Evolutionary conservation across 768 basidiomycete species (phyloP), one percentile per base, ranked within the genome.

Genomic region (Asterophora parasitica): DNA sequence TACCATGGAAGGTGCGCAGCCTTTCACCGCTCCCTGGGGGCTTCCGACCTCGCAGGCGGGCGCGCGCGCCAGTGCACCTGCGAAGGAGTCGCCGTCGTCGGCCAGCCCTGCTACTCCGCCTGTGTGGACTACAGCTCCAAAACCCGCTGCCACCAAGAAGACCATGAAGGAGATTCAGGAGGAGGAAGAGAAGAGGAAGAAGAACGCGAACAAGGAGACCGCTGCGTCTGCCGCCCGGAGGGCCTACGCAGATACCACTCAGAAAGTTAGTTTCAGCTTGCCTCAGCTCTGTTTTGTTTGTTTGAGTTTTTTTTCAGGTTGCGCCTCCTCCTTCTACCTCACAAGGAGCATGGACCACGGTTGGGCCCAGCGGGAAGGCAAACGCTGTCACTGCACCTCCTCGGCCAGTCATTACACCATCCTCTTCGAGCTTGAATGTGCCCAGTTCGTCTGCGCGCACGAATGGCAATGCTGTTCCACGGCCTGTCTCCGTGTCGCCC

Each of bases 141-240:
- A 82, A 60, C 65, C 75, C 6, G 69, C 70, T 8, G 62, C 72
- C 2, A 62, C 76, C 6, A 94, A 92, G 74, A 96, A 92, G 75
- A 89, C 90, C 1, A 85, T 99, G 85, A 97, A 95, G 72, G 93
- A 99, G 71, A 99, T 99, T 33, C 91, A 95, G 61, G 95, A 98
- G 66, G 96, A 99, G 58, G 96, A 99, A 61, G 92, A 95, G 66
- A 79, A 72, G 53, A 78, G 86, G 52, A 93, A 92, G 74, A 88
- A 83, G 65, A 57, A 68, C 23, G 73, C 73, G 0, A 66, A 70
- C 6, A 85, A 83, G 63, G 82, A 88, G 53, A 81, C 74, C 44
- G 71, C 72, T 45, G 76, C 76, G 7, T 68, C 78, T 10, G 71
- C 77, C 16, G 75, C 78, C 7, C 79, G 85, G 61, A 75, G 89